Conservation (phyloP, 352 stramenopile genomes). For the Pythium guiyangense region DNA sequence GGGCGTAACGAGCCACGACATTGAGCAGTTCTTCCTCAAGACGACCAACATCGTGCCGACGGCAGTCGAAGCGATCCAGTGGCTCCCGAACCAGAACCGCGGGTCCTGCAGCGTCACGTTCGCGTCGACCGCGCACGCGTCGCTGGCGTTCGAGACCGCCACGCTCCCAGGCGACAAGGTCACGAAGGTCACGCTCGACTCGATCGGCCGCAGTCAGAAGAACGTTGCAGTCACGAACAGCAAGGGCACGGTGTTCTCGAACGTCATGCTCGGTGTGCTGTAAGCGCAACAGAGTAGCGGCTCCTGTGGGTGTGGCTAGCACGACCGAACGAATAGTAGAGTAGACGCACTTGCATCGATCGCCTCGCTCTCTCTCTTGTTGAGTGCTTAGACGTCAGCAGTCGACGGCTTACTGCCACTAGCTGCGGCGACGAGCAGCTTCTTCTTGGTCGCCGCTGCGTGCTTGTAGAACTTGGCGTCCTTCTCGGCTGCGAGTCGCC, state of each 20-base stretch:
- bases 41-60: slow-evolving; percentile 57
- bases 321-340: too few relatives aligned
- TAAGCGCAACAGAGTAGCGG: too few relatives aligned
- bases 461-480: slow-evolving; percentile 80
- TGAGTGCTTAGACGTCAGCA: slow-evolving; percentile 26
- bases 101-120: slow-evolving; percentile 75
- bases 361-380: background rate
- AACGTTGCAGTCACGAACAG: slow-evolving; percentile 50
- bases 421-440: slow-evolving; percentile 24
- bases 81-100: slow-evolving; percentile 55
- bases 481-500: slow-evolving; percentile 44
- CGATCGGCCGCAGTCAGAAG: slow-evolving; percentile 70
- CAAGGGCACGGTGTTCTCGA: slow-evolving; percentile 68
- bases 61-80: slow-evolving; percentile 65
- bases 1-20: slow-evolving; percentile 52
- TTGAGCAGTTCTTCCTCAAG: slow-evolving; percentile 68
- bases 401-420: slow-evolving; percentile 19
- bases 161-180: slow-evolving; percentile 25
- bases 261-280: slow-evolving; percentile 45
- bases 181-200: slow-evolving; percentile 38
- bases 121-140: slow-evolving; percentile 49
- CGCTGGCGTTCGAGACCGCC: slow-evolving; percentile 59
- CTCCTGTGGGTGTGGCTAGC: too few relatives aligned
- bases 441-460: slow-evolving; percentile 69
- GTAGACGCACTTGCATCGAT: slow-evolving; percentile 4